Evolutionary conservation across 768 basidiomycete genomes (phyloP), one percentile per base, ranked within the genome.

Genomic region (Russula brevipes): DNA sequence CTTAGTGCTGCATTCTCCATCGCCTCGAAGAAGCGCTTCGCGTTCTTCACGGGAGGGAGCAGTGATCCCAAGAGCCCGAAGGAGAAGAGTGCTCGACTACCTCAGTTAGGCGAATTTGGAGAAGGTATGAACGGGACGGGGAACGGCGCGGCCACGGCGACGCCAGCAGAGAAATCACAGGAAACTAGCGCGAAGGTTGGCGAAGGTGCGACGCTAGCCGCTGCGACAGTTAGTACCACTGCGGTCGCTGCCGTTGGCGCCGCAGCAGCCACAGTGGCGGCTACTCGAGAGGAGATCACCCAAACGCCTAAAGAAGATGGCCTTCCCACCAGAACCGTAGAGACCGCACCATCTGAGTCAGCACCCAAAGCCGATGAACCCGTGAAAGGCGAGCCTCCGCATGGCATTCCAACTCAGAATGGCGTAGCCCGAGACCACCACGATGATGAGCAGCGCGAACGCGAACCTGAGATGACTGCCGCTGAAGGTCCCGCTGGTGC

Each of bases 81-180:
- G 17, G 76, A 74, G 35, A 80, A 60, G 60, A 42, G 56, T 12
- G 68, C 67, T 54, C 76, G 74, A 69, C 68, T 72, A 31, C 74
- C 73, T 12, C 77, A 75, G 57, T 74, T 86, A 24, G 86, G 86
- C 17, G 89, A 91, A 75, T 79, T 88, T 81, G 89, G 89, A 10
- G 89, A 89, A 70, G 75, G 84, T 16, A 59, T 66, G n/a, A 73
- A 77, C 9, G 70, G 17, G 51, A 64, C 58, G 61, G 38, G 69
- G 68, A 67, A 70, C 19, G 70, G 55, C 59, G 68, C 38, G 7
- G 63, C 65, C 24, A 24, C 24, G 35, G 65, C 64, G 30, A 39
- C n/a, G 19, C 19, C 9, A 12, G 60, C 56, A 61, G 59, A 44
- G 39, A 60, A 60, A 62, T 35, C 49, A 47, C 44, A 54, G 36